A percentile compares a stretch with the other conserved stretches of the same genome.
Conservation (phyloP, 179 eudicot genomes). For the Kewa caespitosa region DNA sequence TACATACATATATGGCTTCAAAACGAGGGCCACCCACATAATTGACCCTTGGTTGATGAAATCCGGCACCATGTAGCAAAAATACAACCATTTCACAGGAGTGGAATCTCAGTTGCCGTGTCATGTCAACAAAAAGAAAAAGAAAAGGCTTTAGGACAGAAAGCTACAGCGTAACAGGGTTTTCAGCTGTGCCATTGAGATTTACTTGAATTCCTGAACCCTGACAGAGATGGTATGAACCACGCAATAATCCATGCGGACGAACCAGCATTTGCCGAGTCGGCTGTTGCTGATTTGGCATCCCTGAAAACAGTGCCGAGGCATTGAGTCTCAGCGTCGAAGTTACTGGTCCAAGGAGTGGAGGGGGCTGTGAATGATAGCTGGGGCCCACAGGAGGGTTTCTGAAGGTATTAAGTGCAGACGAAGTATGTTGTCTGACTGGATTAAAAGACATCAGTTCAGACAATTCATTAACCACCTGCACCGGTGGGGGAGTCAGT, state of each 20-base stretch:
- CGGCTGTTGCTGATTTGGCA: slow-evolving; percentile 6
- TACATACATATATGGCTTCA: background rate
- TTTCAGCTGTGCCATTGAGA: background rate
- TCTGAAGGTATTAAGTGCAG: background rate
- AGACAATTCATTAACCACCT: slow-evolving; percentile 28
- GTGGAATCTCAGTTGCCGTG: background rate
- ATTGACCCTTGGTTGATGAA: too few relatives aligned
- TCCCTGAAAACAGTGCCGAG: background rate
- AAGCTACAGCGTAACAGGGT: background rate
- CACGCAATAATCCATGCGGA: background rate
- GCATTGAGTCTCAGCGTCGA: background rate
- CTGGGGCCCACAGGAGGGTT: background rate
- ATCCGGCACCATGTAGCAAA: background rate
- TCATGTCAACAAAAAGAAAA: background rate
- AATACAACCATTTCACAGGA: background rate
- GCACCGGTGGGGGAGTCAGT: slow-evolving; percentile 15
- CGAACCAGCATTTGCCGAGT: slow-evolving; percentile 8
- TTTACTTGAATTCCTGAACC: background rate
- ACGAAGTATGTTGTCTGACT: background rate
- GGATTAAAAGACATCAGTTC: slow-evolving; percentile 24
- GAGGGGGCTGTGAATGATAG: background rate
- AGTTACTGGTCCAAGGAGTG: background rate
- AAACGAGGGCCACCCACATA: background rate
- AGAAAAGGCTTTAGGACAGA: too few relatives aligned
- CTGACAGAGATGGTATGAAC: background rate